phyloP scores from a whole-genome alignment of 345 rosid genomes.

The Pelargonium nanum region DNA sequence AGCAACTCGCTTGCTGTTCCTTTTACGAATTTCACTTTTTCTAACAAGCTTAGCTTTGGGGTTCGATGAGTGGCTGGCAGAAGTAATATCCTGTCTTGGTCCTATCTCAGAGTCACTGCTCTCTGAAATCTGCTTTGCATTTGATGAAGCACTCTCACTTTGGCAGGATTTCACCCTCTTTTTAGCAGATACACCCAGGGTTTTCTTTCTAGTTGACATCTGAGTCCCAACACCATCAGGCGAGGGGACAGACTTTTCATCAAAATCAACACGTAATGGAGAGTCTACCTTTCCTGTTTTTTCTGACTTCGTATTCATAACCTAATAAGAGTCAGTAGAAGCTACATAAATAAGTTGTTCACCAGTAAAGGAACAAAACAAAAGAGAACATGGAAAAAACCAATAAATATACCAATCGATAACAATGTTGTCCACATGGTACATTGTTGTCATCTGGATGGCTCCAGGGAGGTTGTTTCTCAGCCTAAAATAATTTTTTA shows the following conservation, averaged over 20 bases:
- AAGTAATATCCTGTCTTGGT: slow-evolving; percentile 36
- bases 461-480: slow-evolving; percentile 65
- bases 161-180: slow-evolving; percentile 52
- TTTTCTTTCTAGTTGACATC: slow-evolving; percentile 39
- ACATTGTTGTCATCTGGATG: slow-evolving; percentile 50
- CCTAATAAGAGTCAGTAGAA: slow-evolving; percentile 29
- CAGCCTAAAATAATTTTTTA: slow-evolving; percentile 44
- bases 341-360: slow-evolving; percentile 7
- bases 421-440: slow-evolving; percentile 76
- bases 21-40: slow-evolving; percentile 50
- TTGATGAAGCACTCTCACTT: slow-evolving; percentile 93
- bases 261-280: slow-evolving; percentile 30
- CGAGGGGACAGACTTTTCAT: slow-evolving; percentile 41
- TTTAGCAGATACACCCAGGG: slow-evolving; percentile 35
- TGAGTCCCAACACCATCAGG: slow-evolving; percentile 41
- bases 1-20: slow-evolving; percentile 86
- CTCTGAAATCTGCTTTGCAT: slow-evolving; percentile 59
- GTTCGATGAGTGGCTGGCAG: slow-evolving; percentile 35
- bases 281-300: slow-evolving; percentile 22
- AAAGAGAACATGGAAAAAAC: slow-evolving; percentile 4
- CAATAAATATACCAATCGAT: slow-evolving; percentile 41
- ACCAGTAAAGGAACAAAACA: slow-evolving; percentile 8
- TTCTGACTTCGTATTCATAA: slow-evolving; percentile 52
- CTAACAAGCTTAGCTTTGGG: slow-evolving; percentile 52
- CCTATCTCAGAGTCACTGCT: slow-evolving; percentile 88